Conservation (phyloP, 1,284 basidiomycete species). For the Naganishia sp. region DNA sequence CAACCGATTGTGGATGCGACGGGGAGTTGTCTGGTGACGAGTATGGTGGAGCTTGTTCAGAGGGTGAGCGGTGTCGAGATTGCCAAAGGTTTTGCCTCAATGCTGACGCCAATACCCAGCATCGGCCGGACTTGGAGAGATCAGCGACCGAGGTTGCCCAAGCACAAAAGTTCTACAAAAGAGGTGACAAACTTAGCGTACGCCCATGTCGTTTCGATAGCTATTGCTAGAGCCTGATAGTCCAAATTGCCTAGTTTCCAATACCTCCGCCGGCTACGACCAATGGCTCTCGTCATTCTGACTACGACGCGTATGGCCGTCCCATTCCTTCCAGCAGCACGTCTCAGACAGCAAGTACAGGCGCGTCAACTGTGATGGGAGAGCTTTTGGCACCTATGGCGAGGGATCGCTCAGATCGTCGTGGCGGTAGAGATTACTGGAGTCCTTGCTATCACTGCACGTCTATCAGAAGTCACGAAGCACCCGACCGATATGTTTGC, state of each 20-base stretch:
- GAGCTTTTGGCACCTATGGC: constrained; percentile 13
- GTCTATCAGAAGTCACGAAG: constrained; percentile 15
- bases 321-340: not conserved
- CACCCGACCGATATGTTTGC: constrained; percentile 27
- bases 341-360: not conserved
- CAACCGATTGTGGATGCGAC: constrained; percentile 23
- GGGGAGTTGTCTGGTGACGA: constrained; percentile 22
- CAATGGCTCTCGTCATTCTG: not conserved
- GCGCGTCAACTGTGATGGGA: constrained; percentile 2
- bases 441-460: constrained; percentile 26
- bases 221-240: too few species aligned
- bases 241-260: constrained; percentile 1
- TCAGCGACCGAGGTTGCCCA: constrained; percentile 19
- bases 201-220: not conserved
- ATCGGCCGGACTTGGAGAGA: constrained; percentile 27
- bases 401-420: not conserved
- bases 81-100: not conserved
- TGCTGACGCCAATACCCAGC: not conserved
- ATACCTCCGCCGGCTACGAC: not conserved
- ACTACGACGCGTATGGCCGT: not conserved
- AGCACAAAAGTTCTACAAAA: constrained; percentile 23
- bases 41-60: constrained; percentile 27
- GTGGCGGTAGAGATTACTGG: constrained; percentile 19
- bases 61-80: constrained; percentile 3
- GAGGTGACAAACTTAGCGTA: constrained; percentile 30